Base-by-base conservation (phyloP, 768 basidiomycete species). In the Lanmaoa rubissima region DNA sequence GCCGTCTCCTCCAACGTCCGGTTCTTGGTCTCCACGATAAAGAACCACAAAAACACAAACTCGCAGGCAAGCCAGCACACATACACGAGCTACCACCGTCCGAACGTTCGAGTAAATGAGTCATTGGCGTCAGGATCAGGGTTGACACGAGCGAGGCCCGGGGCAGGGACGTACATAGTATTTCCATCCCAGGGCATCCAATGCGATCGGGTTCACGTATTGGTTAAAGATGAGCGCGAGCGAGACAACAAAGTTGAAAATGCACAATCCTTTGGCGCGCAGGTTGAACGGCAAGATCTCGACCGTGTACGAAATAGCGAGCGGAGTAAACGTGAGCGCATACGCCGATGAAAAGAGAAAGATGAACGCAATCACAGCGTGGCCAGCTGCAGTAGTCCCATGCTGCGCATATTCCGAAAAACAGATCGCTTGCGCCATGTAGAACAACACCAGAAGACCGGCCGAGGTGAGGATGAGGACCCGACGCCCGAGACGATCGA, bases 241-340 rank as follows among this genome's bases (percentile, higher is more conserved):
- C 64, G 82, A 85, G 32, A 88, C 76, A 5, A 76, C 75, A 49
- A 88, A 71, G 67, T 86, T 87, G 86, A 91, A 89, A 36, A 89
- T 67, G 8, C 88, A 85, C 58, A 90, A 86, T 0, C 90, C 90
- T 64, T 85, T 90, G 11, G 91, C 91, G 50, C 92, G 85, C 56
- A 93, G 85, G 56, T 76, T 79, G 72, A 84, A 91, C 0, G 91
- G 92, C 4, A 94, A 71, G 60, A 94, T 92, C 69, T 94, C 93
- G 55, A 93, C 75, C 7, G 81, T 79, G 61, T 84, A 86, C 0
- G 79, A 65, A 32, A 83, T 70, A 24, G 88, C 74, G 72, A 93
- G 80, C 6, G 92, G 90, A 2, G 86, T 86, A 68, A 91, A 92
- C 28, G 88, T 87, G 54, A 92, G 76, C 63, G 90, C 86, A 58